These are phyloP conservation scores for Boletus chippewaensis DNA, from an alignment of 1,284 basidiomycete genomes.

Conservation along the genomic window DNA sequence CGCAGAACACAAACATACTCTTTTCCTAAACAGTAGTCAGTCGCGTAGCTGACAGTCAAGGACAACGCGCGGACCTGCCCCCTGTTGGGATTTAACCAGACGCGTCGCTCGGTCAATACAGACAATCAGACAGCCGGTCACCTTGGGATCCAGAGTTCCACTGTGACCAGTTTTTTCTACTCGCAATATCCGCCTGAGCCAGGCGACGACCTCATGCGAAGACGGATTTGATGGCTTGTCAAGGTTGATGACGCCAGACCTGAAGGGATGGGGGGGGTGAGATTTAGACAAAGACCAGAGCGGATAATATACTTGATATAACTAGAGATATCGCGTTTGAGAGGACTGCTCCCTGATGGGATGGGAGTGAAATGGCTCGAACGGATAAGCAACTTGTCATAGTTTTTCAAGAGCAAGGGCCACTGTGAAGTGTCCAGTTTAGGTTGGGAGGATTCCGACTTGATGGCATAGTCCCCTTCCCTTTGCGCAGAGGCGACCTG, in stretches of 20 bases:
- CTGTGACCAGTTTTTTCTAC: conserved; percentile 99
- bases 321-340: conserved; percentile 86
- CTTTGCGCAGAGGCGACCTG: conserved; percentile 68
- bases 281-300: conserved; percentile 5
- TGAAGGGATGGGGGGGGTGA: conserved; percentile 31
- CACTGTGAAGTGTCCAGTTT: conserved; percentile 93
- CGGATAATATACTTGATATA: conserved; percentile 74
- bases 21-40: conserved; percentile 59
- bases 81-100: conserved; percentile 98
- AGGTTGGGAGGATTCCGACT: conserved; percentile 68
- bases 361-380: conserved; percentile 99
- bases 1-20: conserved; percentile 98
- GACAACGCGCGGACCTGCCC: conserved; percentile 60
- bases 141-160: conserved; percentile 97
- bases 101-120: conserved; percentile 99
- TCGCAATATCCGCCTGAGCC: conserved; percentile 92
- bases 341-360: conserved; percentile 81
- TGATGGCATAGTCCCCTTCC: conserved; percentile 77
- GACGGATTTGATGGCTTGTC: conserved; percentile 99
- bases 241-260: conserved; percentile 97
- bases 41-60: background rate
- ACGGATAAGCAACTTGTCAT: conserved; percentile 92
- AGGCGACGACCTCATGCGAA: conserved; percentile 99
- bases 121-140: conserved; percentile 97
- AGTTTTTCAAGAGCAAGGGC: conserved; percentile 98